A percentile compares a stretch with the other conserved stretches of the same genome.
phyloP scores from a whole-genome alignment of 2,329 filamentous ascomycete species.

The Venturia effusa region DNA sequence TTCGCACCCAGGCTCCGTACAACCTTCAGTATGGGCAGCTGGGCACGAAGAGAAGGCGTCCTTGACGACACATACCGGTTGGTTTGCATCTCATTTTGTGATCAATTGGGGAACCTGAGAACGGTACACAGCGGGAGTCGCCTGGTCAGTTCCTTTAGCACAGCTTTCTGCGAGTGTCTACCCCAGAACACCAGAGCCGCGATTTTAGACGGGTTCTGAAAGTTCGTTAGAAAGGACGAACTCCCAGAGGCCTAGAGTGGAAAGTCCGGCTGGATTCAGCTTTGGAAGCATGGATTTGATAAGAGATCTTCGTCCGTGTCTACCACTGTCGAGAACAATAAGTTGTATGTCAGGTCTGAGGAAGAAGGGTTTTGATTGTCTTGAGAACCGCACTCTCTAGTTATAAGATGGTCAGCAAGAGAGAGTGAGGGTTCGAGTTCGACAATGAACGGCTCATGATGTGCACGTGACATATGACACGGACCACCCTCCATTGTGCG shows the following conservation, averaged over 20 bases:
- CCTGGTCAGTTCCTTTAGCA: not conserved
- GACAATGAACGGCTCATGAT: no score
- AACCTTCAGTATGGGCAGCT: not conserved
- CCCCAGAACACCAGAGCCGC: not conserved
- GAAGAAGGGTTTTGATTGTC: no score
- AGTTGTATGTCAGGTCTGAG: no score
- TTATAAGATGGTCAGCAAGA: no score
- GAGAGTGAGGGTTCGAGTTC: no score
- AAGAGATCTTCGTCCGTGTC: not conserved
- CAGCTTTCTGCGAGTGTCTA: not conserved
- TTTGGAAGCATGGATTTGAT: not conserved
- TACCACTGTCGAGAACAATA: not conserved
- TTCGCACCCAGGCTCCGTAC: not conserved
- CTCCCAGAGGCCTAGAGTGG: not conserved
- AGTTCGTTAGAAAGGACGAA: not conserved
- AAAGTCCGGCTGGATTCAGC: not conserved
- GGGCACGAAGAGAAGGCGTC: not conserved
- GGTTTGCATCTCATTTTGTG: not conserved
- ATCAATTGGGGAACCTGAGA: not conserved
- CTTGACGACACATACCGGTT: not conserved
- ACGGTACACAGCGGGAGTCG: not conserved
- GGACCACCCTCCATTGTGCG: not conserved
- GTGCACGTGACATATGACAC: not conserved
- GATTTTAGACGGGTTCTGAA: not conserved
- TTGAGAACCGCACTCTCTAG: no score